Evolutionary conservation across 2,329 filamentous ascomycete species (phyloP), one percentile per base, ranked within the genome.

Genomic region (Fusarium pilosicola): DNA sequence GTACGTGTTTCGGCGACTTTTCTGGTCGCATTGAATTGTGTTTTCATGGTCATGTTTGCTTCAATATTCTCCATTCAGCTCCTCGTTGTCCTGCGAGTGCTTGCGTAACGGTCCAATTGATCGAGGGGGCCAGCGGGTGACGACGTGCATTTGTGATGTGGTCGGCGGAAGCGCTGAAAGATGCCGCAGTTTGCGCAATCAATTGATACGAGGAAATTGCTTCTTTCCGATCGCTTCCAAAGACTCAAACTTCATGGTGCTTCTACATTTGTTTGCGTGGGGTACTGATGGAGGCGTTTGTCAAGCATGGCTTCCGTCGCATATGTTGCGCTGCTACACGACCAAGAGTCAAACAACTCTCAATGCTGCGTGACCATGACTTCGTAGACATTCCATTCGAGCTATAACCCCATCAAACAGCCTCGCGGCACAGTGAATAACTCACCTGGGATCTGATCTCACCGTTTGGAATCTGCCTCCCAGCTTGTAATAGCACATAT

Each of bases 321-420:
- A 3, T 20, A 3, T 20, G 49, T 20, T 20, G 8, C 6, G n/a
- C 5, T 34, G 17, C 20, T 14, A 24, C 15, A 10, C 22, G 15
- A 24, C 22, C 3, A 9, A 26, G 24, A 26, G 30, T 51, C 44
- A 24, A n/a, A 34, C 17, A n/a, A 34, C 17, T 51, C 4, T 7
- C 24, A 12, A 17, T 24, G 1, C 2, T 20, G 4, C 12, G 8
- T 24, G 30, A 26, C 17, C 12, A 52, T 34, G 48, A 15, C 48
- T 52, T 52, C 9, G n/a, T 34, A 20, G 30, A 4, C n/a, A 15
- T 51, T 20, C 17, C 30, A 15, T 51, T 15, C n/a, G 9, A 51
- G n/a, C 4, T 0, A 34, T 4, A 6, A 6, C 4, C 7, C 6
- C 14, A 20, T 3, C 7, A 28, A 7, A 34, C 4, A 24, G 6